Percentiles rank a stretch among this genome's conserved stretches.
Evolutionary conservation across 202 grass and related monocot species (phyloP).

Genomic region (Setaria italica): DNA sequence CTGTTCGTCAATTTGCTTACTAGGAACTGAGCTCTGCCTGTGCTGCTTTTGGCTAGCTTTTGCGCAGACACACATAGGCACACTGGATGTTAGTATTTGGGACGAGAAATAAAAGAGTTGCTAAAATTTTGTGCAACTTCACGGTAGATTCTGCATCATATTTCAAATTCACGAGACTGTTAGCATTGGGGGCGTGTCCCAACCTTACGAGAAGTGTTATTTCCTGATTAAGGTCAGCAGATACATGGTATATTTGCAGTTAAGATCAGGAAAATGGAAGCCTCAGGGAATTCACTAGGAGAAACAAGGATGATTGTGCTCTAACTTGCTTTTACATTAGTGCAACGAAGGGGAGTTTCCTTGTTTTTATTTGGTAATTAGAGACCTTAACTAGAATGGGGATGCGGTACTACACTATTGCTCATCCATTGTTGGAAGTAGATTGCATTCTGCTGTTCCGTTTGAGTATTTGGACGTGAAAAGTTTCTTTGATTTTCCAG

Average conservation of each 20-base stretch:
- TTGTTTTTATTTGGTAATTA: background rate
- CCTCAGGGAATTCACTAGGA: background rate
- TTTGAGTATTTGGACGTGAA: constrained; percentile 11
- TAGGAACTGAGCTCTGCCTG: background rate
- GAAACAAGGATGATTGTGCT: background rate
- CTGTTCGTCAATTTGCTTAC: constrained; percentile 39
- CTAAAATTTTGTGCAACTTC: background rate
- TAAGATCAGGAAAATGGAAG: background rate
- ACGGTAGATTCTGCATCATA: background rate
- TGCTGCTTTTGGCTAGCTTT: background rate
- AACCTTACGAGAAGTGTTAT: constrained; percentile 2
- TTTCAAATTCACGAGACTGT: constrained; percentile 8
- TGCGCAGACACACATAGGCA: too few species aligned
- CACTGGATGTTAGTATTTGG: background rate
- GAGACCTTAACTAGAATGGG: background rate
- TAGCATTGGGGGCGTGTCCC: background rate
- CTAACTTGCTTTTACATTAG: background rate
- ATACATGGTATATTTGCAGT: background rate
- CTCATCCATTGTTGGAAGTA: constrained; percentile 1
- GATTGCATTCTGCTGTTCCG: background rate
- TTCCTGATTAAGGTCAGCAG: background rate
- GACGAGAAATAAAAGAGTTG: background rate
- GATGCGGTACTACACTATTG: background rate
- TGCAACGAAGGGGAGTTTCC: background rate
- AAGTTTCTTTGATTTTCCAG: constrained; percentile 44